phyloP scores from a whole-genome alignment of 1,284 basidiomycete genomes.

The Volvariella surrecta region DNA sequence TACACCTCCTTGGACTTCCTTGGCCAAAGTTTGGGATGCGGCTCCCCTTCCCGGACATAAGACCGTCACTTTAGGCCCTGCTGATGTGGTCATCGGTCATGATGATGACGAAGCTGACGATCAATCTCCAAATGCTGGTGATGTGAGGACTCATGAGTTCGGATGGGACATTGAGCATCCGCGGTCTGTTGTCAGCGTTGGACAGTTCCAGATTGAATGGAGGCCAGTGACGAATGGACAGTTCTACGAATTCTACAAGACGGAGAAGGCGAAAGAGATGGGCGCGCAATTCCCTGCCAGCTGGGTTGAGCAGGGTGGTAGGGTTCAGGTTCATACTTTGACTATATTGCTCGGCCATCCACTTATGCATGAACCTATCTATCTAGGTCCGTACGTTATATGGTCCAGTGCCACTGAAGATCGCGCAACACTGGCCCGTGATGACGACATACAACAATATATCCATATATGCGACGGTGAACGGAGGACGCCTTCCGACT shows the following conservation, averaged over 20 bases:
- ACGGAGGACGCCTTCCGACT: slow-evolving; percentile 88
- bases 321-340: slow-evolving; percentile 33
- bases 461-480: slow-evolving; percentile 70
- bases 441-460: slow-evolving; percentile 77
- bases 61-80: slow-evolving; percentile 53
- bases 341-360: neutral
- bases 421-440: slow-evolving; percentile 83
- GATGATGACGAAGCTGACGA: slow-evolving; percentile 80
- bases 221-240: slow-evolving; percentile 83
- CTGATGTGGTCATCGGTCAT: slow-evolving; percentile 67
- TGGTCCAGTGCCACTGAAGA: slow-evolving; percentile 71
- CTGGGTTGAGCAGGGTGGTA: slow-evolving; percentile 51
- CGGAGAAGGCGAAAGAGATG: slow-evolving; percentile 22
- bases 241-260: slow-evolving; percentile 51
- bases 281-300: slow-evolving; percentile 51
- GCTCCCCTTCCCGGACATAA: slow-evolving; percentile 30
- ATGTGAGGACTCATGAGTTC: slow-evolving; percentile 60
- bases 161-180: slow-evolving; percentile 98
- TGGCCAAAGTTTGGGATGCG: slow-evolving; percentile 60
- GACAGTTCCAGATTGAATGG: slow-evolving; percentile 69
- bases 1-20: slow-evolving; percentile 66
- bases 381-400: slow-evolving; percentile 76
- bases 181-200: slow-evolving; percentile 45
- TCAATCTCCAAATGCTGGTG: slow-evolving; percentile 18
- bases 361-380: slow-evolving; percentile 2